Evolutionary conservation across 768 basidiomycete genomes (phyloP).

Genomic region (Lyophyllum shimeji): DNA sequence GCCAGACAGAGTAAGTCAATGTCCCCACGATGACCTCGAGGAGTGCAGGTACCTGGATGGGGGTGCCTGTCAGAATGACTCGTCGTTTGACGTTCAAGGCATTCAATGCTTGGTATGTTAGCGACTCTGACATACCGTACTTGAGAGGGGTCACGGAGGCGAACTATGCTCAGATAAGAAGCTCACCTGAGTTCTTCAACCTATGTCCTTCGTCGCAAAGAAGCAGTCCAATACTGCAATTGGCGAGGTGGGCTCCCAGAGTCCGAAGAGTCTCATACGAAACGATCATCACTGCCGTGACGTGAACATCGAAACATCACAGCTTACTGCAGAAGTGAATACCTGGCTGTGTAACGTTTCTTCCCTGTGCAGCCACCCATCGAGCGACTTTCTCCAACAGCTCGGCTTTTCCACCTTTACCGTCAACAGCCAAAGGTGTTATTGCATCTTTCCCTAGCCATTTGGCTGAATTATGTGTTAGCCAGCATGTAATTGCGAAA

Average conservation of each 20-base stretch:
- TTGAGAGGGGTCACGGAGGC: background rate
- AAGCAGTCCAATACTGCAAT: slow-evolving; percentile 85
- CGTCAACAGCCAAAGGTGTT: slow-evolving; percentile 86
- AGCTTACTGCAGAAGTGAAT: slow-evolving; percentile 13
- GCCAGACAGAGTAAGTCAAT: background rate
- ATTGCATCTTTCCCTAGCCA: slow-evolving; percentile 91
- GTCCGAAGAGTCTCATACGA: slow-evolving; percentile 95
- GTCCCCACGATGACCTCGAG: background rate
- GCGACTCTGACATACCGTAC: slow-evolving; percentile 61
- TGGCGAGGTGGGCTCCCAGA: slow-evolving; percentile 70
- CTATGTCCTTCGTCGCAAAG: slow-evolving; percentile 97
- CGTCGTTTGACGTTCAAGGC: slow-evolving; percentile 83
- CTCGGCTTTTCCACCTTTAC: slow-evolving; percentile 85
- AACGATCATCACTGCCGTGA: slow-evolving; percentile 87
- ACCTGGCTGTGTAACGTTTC: slow-evolving; percentile 93
- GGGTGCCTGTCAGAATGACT: slow-evolving; percentile 92
- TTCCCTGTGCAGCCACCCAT: slow-evolving; percentile 88
- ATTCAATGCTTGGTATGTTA: slow-evolving; percentile 84
- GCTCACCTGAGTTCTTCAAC: slow-evolving; percentile 87
- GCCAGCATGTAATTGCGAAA: background rate
- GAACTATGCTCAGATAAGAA: background rate
- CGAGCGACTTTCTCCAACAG: slow-evolving; percentile 76
- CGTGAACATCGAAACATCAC: background rate
- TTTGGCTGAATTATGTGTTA: slow-evolving; percentile 58
- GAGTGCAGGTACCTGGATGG: slow-evolving; percentile 65